Evolutionary conservation across 2,329 filamentous ascomycete genomes (phyloP).

Genomic region (Penicillium occitanis): DNA sequence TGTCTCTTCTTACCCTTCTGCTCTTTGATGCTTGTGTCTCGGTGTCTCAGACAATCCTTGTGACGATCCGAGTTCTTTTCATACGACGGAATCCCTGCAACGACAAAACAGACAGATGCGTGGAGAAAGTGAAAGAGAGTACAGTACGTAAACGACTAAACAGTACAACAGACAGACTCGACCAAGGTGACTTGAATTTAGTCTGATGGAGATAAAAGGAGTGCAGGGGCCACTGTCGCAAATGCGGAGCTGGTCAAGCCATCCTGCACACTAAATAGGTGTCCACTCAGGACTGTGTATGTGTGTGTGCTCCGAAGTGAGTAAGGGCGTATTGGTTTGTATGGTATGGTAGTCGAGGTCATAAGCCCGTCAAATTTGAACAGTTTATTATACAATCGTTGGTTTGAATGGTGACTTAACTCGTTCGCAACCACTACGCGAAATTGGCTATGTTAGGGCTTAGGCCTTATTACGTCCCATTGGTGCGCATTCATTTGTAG

Average conservation of each 20-base stretch:
- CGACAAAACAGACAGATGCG: neutral
- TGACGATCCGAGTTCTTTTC: neutral
- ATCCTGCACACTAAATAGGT: constrained; percentile 12
- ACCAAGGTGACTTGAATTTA: neutral
- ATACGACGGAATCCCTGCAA: neutral
- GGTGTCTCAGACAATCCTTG: neutral
- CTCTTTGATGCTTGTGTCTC: neutral
- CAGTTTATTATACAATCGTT: neutral
- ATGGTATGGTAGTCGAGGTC: neutral
- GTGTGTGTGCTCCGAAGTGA: neutral
- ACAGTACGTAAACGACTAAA: neutral
- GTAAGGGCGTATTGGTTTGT: neutral
- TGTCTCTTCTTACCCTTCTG: neutral
- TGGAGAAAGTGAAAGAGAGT: neutral
- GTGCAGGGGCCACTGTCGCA: constrained; percentile 14
- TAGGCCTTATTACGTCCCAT: neutral
- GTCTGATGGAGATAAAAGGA: constrained; percentile 9
- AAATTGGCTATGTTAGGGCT: constrained; percentile 2
- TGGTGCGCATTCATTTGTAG: neutral
- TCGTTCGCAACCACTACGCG: neutral
- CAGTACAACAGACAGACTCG: neutral
- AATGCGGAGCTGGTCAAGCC: constrained; percentile 17
- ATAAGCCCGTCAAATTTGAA: neutral
- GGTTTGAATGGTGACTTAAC: neutral
- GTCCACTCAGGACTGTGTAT: neutral